phyloP scores from a whole-genome alignment of 1,284 basidiomycete species.

The Ceratobasidium sp. region DNA sequence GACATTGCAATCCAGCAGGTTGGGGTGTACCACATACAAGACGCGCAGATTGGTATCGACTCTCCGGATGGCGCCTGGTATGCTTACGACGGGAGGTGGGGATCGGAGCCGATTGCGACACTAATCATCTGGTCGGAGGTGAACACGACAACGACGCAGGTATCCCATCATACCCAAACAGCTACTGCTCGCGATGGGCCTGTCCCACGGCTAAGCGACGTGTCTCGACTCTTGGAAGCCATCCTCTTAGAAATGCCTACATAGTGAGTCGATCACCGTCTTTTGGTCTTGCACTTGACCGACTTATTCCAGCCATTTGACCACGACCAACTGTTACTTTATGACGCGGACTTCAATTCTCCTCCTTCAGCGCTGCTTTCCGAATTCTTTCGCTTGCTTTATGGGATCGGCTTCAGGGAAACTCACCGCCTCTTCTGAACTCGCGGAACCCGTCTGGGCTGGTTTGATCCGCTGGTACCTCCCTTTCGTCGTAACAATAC shows the following conservation, averaged over 20 bases:
- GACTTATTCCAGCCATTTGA: conserved; percentile 3
- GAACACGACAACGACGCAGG: not conserved
- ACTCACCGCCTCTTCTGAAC: conserved; percentile 1
- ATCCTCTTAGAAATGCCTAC: conserved; percentile 29
- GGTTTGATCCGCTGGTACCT: conserved; percentile 34
- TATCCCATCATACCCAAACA: not conserved
- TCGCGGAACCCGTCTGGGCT: conserved; percentile 29
- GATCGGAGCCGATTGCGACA: conserved; percentile 21
- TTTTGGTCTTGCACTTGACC: not conserved
- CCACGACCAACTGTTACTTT: conserved; percentile 36
- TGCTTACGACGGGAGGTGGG: conserved; percentile 14
- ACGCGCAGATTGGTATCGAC: conserved; percentile 18
- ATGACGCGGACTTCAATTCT: conserved; percentile 32
- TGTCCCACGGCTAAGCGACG: not conserved
- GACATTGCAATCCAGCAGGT: conserved; percentile 32
- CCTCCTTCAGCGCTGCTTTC: conserved; percentile 25
- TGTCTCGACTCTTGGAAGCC: conserved; percentile 26
- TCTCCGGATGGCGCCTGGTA: conserved; percentile 11
- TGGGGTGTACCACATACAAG: conserved; percentile 18
- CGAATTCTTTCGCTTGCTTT: conserved; percentile 30
- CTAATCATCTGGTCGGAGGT: conserved; percentile 8
- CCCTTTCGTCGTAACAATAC: conserved; percentile 8
- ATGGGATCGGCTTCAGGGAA: conserved; percentile 19
- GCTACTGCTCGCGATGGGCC: not conserved
- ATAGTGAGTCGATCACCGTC: conserved; percentile 1